phyloP scores from a whole-genome alignment of 306 rosid genomes.

The Rubus parviflorus region DNA sequence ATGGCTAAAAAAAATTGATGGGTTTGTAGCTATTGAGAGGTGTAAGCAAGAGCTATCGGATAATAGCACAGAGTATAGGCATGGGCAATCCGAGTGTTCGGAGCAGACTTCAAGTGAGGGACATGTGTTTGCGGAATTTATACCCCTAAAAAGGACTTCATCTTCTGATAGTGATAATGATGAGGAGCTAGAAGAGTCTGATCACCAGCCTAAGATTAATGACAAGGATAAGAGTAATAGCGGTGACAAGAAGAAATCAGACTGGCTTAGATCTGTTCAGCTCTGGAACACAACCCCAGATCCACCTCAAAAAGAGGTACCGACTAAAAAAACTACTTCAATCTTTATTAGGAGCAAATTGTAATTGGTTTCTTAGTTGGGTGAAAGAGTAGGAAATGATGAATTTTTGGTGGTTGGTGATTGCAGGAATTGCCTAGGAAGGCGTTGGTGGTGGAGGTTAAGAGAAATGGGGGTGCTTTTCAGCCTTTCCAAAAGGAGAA shows the following conservation, averaged over 20 bases:
- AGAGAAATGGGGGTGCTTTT: slow-evolving; percentile 74
- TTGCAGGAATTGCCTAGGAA: slow-evolving; percentile 62
- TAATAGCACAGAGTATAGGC: slow-evolving; percentile 56
- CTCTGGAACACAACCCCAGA: slow-evolving; percentile 68
- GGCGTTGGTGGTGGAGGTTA: slow-evolving; percentile 63
- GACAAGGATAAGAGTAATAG: slow-evolving; percentile 19
- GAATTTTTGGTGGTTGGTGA: slow-evolving; percentile 6
- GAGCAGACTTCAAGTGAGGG: slow-evolving; percentile 68
- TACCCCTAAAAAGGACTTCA: slow-evolving; percentile 57
- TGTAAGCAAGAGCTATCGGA: slow-evolving; percentile 58
- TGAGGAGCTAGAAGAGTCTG: slow-evolving; percentile 41
- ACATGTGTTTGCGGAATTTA: slow-evolving; percentile 76
- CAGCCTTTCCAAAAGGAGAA: slow-evolving; percentile 79
- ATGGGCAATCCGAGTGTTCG: slow-evolving; percentile 80
- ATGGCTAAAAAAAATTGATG: too few species aligned
- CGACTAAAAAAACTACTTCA: background rate
- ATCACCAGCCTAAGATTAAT: slow-evolving; percentile 23
- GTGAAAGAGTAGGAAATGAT: slow-evolving; percentile 6
- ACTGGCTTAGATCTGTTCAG: slow-evolving; percentile 94
- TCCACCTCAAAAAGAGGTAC: slow-evolving; percentile 58
- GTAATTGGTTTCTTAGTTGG: background rate
- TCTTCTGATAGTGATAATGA: slow-evolving; percentile 43
- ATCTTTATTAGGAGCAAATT: background rate
- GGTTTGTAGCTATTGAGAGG: slow-evolving; percentile 63
- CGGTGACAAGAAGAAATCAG: slow-evolving; percentile 54